These are phyloP conservation scores for Aquilaria malaccensis DNA, from an alignment of 345 rosid genomes.

Conservation along the genomic window DNA sequence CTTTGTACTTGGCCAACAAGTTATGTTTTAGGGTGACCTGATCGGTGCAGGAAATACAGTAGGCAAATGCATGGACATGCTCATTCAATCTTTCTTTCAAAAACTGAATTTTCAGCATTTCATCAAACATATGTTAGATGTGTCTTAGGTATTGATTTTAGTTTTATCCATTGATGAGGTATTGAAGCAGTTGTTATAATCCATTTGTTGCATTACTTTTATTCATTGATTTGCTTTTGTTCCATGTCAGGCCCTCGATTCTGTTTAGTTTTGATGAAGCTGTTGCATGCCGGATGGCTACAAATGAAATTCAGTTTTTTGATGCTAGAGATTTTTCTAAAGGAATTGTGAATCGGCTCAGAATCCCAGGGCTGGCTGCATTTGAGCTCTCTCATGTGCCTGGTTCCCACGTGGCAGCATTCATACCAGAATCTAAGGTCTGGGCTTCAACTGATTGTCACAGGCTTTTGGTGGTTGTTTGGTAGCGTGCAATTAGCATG, in stretches of 20 bases:
- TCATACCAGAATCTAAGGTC: constrained; percentile 95
- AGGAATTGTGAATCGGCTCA: constrained; percentile 54
- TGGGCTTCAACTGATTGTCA: constrained; percentile 3
- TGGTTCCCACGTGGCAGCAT: constrained; percentile 80
- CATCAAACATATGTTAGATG: no score
- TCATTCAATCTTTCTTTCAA: no score
- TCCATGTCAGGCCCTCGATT: constrained; percentile 64
- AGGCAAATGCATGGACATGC: no score
- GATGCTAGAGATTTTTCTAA: constrained; percentile 74
- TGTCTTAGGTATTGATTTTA: no score
- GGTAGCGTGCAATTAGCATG: no score
- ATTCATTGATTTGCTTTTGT: constrained; percentile 6
- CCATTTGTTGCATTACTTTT: no score
- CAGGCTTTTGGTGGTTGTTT: neutral
- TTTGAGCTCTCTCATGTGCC: constrained; percentile 77
- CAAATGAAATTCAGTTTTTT: constrained; percentile 89
- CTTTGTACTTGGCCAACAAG: no score
- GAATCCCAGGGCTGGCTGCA: constrained; percentile 74
- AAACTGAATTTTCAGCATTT: no score
- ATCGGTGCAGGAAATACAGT: no score
- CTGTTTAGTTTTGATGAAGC: constrained; percentile 75
- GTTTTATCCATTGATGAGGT: no score
- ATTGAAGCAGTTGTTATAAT: no score
- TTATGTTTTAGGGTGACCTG: no score
- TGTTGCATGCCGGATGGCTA: constrained; percentile 74